A percentile compares a stretch with the other conserved stretches of the same genome.
Evolutionary conservation across 495 filamentous ascomycete species (phyloP).

Genomic region (Talaromyces wortmannii): DNA sequence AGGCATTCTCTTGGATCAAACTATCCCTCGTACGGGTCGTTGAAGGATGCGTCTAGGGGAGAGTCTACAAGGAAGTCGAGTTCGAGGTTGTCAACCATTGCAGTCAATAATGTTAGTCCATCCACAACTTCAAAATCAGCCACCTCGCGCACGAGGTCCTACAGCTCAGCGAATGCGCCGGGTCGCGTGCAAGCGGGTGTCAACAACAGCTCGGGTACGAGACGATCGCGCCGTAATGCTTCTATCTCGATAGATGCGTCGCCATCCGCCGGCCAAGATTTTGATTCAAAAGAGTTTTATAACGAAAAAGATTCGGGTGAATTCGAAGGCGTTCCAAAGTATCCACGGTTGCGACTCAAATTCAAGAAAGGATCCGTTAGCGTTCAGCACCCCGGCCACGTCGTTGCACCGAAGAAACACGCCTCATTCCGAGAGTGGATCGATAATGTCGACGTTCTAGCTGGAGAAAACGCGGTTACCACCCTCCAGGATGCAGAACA

Average conservation of each 20-base stretch:
- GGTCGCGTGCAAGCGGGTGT: constrained; percentile 12
- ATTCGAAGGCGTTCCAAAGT: constrained; percentile 11
- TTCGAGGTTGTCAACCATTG: constrained; percentile 16
- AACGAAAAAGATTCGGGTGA: constrained; percentile 4
- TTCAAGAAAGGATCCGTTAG: constrained; percentile 44
- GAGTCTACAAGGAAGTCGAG: constrained; percentile 20
- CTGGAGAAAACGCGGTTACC: constrained; percentile 30
- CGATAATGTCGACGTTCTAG: constrained; percentile 32
- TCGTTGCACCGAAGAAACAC: constrained; percentile 34
- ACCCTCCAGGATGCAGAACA: constrained; percentile 50
- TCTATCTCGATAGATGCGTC: constrained; percentile 18
- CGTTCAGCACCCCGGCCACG: constrained; percentile 46
- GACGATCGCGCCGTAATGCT: constrained; percentile 3
- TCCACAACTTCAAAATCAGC: constrained; percentile 21
- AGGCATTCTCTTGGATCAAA: constrained; percentile 23
- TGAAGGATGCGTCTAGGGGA: neutral
- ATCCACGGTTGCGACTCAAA: constrained; percentile 44
- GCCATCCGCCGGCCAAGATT: neutral
- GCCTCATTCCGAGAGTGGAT: constrained; percentile 52
- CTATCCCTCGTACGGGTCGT: too few species aligned
- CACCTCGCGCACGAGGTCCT: constrained; percentile 25
- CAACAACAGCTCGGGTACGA: constrained; percentile 16
- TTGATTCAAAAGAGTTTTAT: neutral
- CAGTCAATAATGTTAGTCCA: constrained; percentile 19
- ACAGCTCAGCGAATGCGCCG: constrained; percentile 18